Evolutionary conservation across 1,284 basidiomycete genomes (phyloP).

Genomic region (Porogramme epimiltina): DNA sequence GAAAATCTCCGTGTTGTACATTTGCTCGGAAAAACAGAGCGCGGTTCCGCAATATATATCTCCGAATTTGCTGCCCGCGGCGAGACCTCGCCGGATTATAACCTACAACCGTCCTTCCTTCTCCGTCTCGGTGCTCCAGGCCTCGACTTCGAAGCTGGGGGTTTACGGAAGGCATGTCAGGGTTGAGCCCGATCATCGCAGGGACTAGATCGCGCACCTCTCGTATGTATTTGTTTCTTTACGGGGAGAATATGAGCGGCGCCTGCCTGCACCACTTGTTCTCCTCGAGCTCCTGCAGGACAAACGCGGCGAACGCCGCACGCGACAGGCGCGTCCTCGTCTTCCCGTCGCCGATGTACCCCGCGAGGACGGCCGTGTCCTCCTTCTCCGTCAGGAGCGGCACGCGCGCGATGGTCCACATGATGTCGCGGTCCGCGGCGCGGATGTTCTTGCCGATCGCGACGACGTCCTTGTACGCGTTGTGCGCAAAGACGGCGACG

Average conservation of each 20-base stretch:
- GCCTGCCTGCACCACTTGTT: constrained; percentile 47
- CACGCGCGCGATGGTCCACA: constrained; percentile 71
- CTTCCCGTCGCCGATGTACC: constrained; percentile 66
- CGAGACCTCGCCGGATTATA: too few species aligned
- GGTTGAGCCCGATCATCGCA: too few species aligned
- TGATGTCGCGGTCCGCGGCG: constrained; percentile 42
- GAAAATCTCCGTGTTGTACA: too few species aligned
- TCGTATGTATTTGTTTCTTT: constrained; percentile 10
- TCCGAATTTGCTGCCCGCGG: too few species aligned
- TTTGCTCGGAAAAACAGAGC: too few species aligned
- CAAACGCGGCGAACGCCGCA: constrained; percentile 59
- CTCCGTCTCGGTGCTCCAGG: too few species aligned
- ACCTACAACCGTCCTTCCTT: too few species aligned
- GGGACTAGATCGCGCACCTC: too few species aligned
- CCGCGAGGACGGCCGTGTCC: constrained; percentile 48
- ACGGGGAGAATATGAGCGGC: constrained; percentile 34
- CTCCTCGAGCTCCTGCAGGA: constrained; percentile 53
- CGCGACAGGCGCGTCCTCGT: constrained; percentile 49
- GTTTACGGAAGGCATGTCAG: too few species aligned
- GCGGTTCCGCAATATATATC: too few species aligned
- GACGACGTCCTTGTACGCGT: constrained; percentile 50
- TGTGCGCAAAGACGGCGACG: constrained; percentile 38
- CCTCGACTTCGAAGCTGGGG: too few species aligned
- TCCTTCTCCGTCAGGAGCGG: constrained; percentile 54
- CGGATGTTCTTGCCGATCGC: constrained; percentile 57